Conservation (phyloP, 208 protist species). For the Leptomonas seymouri region DNA sequence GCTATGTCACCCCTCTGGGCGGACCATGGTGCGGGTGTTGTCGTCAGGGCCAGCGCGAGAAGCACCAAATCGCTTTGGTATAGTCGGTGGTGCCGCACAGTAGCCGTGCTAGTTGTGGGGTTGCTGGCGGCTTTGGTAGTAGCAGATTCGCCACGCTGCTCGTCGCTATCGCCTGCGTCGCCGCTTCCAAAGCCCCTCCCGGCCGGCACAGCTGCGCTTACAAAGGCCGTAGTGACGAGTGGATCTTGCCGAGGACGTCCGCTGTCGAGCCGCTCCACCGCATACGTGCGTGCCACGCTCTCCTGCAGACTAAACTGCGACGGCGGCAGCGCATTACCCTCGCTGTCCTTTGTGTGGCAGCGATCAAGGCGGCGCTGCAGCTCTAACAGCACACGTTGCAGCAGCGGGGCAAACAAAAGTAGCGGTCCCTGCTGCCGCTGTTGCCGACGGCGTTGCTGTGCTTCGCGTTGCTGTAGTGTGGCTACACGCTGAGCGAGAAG, state of each 20-base stretch:
- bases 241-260: conserved; percentile 51
- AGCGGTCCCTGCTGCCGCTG: conserved; percentile 7
- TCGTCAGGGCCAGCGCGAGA: conserved; percentile 63
- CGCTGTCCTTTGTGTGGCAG: conserved; percentile 29
- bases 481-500: conserved; percentile 17
- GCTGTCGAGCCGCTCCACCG: conserved; percentile 54
- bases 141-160: neutral
- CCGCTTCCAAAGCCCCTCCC: neutral
- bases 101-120: neutral
- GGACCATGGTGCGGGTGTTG: conserved; percentile 20
- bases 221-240: conserved; percentile 56
- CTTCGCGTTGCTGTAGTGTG: neutral
- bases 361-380: conserved; percentile 61
- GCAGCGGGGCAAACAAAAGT: conserved; percentile 56
- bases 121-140: neutral
- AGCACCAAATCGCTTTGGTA: conserved; percentile 88
- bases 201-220: neutral
- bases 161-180: too few species aligned
- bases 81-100: conserved; percentile 51
- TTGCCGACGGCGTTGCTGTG: neutral
- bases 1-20: neutral
- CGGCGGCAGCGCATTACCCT: conserved; percentile 23
- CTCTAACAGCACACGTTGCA: conserved; percentile 60
- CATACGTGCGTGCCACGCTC: conserved; percentile 38
- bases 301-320: conserved; percentile 53